Evolutionary conservation across 139 green algal genomes (phyloP).

Genomic region (Auxenochlorella protothecoides): DNA sequence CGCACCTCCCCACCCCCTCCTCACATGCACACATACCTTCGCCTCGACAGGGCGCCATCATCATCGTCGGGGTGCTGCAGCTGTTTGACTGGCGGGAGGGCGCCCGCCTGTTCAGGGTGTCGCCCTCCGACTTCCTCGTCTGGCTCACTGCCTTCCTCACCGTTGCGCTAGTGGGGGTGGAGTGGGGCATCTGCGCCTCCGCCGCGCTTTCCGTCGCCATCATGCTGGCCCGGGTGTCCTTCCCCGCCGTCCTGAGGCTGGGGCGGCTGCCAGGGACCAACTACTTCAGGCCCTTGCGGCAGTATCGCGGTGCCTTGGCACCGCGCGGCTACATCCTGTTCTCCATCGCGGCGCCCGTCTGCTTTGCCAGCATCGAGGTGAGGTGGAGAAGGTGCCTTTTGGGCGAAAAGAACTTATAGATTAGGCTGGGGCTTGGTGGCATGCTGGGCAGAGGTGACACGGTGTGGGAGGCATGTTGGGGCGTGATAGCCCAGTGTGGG

Average conservation of each 20-base stretch:
- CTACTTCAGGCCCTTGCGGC: neutral
- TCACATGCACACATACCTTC: too few species aligned
- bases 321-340: too few species aligned
- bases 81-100: constrained; percentile 39
- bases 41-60: constrained; percentile 39
- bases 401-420: too few species aligned
- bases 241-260: neutral
- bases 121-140: neutral
- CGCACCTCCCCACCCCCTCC: neutral
- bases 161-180: neutral
- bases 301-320: too few species aligned
- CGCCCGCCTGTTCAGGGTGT: constrained; percentile 3
- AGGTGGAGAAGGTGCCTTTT: too few species aligned
- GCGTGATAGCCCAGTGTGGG: too few species aligned
- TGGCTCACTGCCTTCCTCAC: neutral
- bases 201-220: neutral
- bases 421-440: too few species aligned
- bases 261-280: neutral
- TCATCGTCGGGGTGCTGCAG: constrained; percentile 46
- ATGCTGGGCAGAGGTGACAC: too few species aligned
- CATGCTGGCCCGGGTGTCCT: neutral
- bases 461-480: too few species aligned
- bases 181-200: neutral
- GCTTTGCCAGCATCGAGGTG: too few species aligned
- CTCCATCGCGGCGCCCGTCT: too few species aligned